Base-by-base conservation (phyloP, 345 rosid genomes). In the Bruguiera parviflora region DNA sequence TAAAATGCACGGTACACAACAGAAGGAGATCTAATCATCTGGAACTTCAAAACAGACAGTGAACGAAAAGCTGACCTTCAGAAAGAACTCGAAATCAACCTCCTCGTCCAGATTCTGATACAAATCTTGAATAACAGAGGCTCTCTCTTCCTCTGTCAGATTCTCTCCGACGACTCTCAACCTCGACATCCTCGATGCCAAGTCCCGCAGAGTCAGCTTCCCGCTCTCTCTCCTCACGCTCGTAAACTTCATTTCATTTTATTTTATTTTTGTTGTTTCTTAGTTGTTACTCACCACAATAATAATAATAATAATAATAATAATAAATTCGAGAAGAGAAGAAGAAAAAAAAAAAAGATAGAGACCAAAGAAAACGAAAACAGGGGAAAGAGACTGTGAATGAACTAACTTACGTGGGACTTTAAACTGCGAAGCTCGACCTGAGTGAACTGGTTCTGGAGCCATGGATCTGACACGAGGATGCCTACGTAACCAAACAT, bases 351-450 rank as follows among this genome's bases (percentile, higher is more conserved):
- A 16, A 25, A 61, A 58, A 37, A 7, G 66, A 73, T 28, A 32
- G 57, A 53, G 60, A 46, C 21, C n/a, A 10, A 22, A 71, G 63
- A 5, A 31, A 8, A 63, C 19, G 59, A 25, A 52, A 35, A 33
- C 9, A 33, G 37, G 8, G 22, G 3, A 52, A 16, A 8, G 19
- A 57, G 3, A 6, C 32, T 31, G 58, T 5, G 49, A 31, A 19
- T 6, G 6, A 22, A 8, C 4, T 11, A 35, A 64, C 79, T 66
- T 82, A 89, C 99, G 53, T 95, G 96, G 74, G 93, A 69, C 81
- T 95, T 95, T 57, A 95, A 88, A 84, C 99, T 88, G 25, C 97
- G 88, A 67, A 91, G 99, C 92, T 95, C 99, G 51, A 95, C 99
- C 64, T 95, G 99, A 52, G 99, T 95, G 87, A 95, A 95, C 86